Percentiles rank a stretch among this genome's conserved stretches.
These are phyloP conservation scores for Cordyceps fumosorosea DNA, from an alignment of 2,329 filamentous ascomycete species.

Conservation along the genomic window DNA sequence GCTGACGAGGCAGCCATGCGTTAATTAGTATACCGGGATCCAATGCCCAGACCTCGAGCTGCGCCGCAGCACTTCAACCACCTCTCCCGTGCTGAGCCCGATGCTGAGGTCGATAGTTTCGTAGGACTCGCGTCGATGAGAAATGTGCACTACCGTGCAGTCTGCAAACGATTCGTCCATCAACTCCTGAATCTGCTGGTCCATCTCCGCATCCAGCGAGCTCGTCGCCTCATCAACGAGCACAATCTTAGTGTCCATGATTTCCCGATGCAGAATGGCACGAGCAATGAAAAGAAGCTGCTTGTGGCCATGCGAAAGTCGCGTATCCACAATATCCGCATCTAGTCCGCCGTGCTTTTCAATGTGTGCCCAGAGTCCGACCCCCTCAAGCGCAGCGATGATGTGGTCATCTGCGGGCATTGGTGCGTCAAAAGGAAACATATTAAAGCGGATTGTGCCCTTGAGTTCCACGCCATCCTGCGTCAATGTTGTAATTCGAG, in stretches of 20 bases:
- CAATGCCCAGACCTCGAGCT: neutral
- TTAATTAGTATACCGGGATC: neutral
- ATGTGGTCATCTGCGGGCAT: constrained; percentile 4
- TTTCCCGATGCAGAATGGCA: constrained; percentile 15
- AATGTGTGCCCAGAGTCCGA: constrained; percentile 14
- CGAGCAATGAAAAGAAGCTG: constrained; percentile 18
- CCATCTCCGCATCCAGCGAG: constrained; percentile 15
- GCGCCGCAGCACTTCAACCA: neutral
- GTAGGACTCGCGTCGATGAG: constrained; percentile 13
- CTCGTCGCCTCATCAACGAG: constrained; percentile 20
- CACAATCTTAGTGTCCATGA: constrained; percentile 15
- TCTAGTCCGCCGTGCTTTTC: constrained; percentile 14
- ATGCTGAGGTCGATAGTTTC: constrained; percentile 4
- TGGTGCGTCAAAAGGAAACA: constrained; percentile 9
- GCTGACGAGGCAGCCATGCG: neutral
- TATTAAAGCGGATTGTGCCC: constrained; percentile 14
- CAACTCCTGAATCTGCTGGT: constrained; percentile 13
- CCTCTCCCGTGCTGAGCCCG: neutral
- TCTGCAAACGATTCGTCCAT: constrained; percentile 15
- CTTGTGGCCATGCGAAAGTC: constrained; percentile 16
- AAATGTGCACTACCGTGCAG: constrained; percentile 16
- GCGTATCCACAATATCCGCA: constrained; percentile 8
- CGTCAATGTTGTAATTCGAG: constrained; percentile 24
- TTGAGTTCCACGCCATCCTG: constrained; percentile 23
- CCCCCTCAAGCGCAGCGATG: constrained; percentile 13